These are phyloP conservation scores for Pleurotus platypus DNA, from an alignment of 768 basidiomycete genomes.

Conservation along the genomic window DNA sequence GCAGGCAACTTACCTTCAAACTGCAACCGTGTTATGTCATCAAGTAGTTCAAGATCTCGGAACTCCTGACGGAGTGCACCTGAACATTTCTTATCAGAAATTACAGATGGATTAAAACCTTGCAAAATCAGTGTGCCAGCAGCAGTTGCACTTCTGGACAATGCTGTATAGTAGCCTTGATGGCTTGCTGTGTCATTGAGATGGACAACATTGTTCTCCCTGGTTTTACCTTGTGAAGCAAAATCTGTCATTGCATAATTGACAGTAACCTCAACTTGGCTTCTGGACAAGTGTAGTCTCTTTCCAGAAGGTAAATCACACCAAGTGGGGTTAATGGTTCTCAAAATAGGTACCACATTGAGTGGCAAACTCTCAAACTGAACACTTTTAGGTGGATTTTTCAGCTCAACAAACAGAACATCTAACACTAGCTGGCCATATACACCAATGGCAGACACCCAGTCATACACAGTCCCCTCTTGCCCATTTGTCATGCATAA, in stretches of 20 bases:
- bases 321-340: neutral
- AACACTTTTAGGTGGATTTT: neutral
- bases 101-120: conserved; percentile 14
- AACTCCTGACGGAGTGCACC: conserved; percentile 16
- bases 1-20: conserved; percentile 12
- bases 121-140: conserved; percentile 23
- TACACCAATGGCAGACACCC: neutral
- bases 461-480: conserved; percentile 1
- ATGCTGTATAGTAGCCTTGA: conserved; percentile 25
- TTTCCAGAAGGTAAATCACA: conserved; percentile 14
- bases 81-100: conserved; percentile 18
- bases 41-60: too few species aligned
- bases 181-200: conserved; percentile 18
- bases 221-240: conserved; percentile 28
- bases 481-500: conserved; percentile 17
- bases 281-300: conserved; percentile 11
- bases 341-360: conserved; percentile 18
- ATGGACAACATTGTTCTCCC: conserved; percentile 21
- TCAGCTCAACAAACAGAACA: conserved; percentile 13
- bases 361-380: conserved; percentile 11
- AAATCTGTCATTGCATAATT: conserved; percentile 33
- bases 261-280: conserved; percentile 20
- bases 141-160: conserved; percentile 20
- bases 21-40: too few species aligned
- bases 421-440: conserved; percentile 8